phyloP scores from a whole-genome alignment of 495 filamentous ascomycete genomes.

The Penicillium cinerascens region DNA sequence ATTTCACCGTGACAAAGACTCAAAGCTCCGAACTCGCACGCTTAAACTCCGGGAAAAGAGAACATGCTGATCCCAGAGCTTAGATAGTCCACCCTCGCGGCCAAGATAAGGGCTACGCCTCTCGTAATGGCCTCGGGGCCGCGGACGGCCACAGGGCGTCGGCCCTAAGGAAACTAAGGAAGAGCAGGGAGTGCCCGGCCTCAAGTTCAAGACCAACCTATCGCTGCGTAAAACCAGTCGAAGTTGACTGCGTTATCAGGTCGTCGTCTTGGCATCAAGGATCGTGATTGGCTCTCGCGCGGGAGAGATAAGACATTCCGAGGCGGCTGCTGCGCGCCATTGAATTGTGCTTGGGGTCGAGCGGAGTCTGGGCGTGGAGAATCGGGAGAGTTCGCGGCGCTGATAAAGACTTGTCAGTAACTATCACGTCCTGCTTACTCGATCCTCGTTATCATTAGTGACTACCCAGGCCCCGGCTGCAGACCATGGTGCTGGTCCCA shows the following conservation, averaged over 20 bases:
- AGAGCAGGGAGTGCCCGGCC: too few relatives aligned
- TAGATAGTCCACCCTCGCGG: neutral
- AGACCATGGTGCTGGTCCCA: neutral
- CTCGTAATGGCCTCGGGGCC: neutral
- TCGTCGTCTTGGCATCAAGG: too few relatives aligned
- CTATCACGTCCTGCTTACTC: too few relatives aligned
- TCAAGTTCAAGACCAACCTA: too few relatives aligned
- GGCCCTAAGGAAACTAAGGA: too few relatives aligned
- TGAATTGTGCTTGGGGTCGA: neutral
- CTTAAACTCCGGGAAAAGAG: neutral
- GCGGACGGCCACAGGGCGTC: too few relatives aligned
- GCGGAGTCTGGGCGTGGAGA: neutral
- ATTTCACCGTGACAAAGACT: neutral
- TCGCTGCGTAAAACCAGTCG: too few relatives aligned
- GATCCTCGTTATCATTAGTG: constrained; percentile 11
- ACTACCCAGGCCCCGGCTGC: neutral
- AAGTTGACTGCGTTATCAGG: too few relatives aligned
- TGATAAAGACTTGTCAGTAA: neutral
- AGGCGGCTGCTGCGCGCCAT: too few relatives aligned
- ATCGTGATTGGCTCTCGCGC: too few relatives aligned
- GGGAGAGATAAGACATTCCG: too few relatives aligned
- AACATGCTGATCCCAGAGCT: neutral
- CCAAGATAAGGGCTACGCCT: neutral
- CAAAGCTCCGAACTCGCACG: constrained; percentile 32
- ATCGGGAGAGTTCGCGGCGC: neutral